Conservation (phyloP, 1,139 yeast species). For the Debaryomyces sp. region DNA sequence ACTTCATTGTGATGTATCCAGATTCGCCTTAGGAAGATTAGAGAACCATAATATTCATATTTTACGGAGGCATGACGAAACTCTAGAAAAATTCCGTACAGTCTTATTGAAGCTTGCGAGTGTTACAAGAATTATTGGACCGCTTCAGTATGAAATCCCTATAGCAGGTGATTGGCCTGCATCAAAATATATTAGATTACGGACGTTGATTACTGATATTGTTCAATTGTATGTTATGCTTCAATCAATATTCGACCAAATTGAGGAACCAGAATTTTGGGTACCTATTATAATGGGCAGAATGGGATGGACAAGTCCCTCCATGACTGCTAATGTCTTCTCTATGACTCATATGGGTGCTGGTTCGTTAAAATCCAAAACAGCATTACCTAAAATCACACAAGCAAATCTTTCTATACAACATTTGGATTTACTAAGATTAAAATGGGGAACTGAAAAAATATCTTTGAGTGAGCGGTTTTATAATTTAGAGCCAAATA, state of each 20-base stretch:
- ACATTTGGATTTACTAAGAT: conserved; percentile 32
- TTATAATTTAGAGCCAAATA: conserved; percentile 13
- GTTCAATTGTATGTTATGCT: conserved; percentile 32
- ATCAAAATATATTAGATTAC: conserved; percentile 28
- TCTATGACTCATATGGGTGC: conserved; percentile 37
- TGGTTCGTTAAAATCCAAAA: conserved; percentile 28
- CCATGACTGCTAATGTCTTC: conserved; percentile 35
- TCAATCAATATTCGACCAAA: conserved; percentile 26
- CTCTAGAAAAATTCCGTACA: conserved; percentile 26
- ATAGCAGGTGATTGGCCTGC: conserved; percentile 41
- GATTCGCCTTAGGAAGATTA: conserved; percentile 19
- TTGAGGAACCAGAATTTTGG: conserved; percentile 33
- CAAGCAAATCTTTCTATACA: conserved; percentile 34
- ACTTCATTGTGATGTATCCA: conserved; percentile 32
- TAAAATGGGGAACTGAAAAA: conserved; percentile 33
- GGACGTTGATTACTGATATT: conserved; percentile 28
- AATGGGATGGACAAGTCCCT: conserved; percentile 36
- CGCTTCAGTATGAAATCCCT: conserved; percentile 36
- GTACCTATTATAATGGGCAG: conserved; percentile 28
- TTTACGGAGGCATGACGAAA: conserved; percentile 26
- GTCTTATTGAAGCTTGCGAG: conserved; percentile 27
- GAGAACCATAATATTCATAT: conserved; percentile 16
- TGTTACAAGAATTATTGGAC: conserved; percentile 25
- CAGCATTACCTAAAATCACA: conserved; percentile 37
- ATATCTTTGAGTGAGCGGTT: conserved; percentile 32